Percentiles rank a stretch among this genome's conserved stretches.
These are phyloP conservation scores for Moricandia moricandioides DNA, from an alignment of 345 rosid genomes.

Conservation along the genomic window DNA sequence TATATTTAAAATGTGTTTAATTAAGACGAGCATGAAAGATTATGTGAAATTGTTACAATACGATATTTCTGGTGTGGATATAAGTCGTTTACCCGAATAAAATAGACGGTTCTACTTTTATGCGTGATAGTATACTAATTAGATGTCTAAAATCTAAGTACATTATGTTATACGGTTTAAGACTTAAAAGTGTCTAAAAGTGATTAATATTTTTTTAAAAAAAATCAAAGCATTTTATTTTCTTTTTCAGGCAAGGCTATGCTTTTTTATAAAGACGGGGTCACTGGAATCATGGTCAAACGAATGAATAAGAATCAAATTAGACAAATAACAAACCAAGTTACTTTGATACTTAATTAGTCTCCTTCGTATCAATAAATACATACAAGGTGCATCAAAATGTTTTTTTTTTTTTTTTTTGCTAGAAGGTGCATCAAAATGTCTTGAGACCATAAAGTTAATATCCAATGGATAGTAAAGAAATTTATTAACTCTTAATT, in stretches of 20 bases:
- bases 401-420: too few species aligned
- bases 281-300: constrained; percentile 12
- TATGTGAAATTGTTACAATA: too few species aligned
- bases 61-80: too few species aligned
- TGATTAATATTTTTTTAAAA: neutral
- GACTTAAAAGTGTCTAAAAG: constrained; percentile 4
- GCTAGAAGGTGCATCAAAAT: constrained; percentile 14
- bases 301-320: constrained; percentile 8
- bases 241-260: constrained; percentile 5
- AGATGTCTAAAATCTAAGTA: neutral
- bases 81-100: too few species aligned
- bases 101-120: too few species aligned
- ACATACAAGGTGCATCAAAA: constrained; percentile 1
- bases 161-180: neutral
- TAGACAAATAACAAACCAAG: constrained; percentile 3
- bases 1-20: too few species aligned
- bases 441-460: constrained; percentile 26
- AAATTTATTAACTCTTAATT: constrained; percentile 14
- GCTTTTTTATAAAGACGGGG: neutral
- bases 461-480: constrained; percentile 27
- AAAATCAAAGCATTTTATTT: neutral
- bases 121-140: too few species aligned
- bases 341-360: neutral
- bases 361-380: neutral
- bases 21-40: too few species aligned